Percentiles rank a stretch among this genome's conserved stretches.
Conservation (phyloP, 2,329 filamentous ascomycete species). For the Pyrenophora teres region DNA sequence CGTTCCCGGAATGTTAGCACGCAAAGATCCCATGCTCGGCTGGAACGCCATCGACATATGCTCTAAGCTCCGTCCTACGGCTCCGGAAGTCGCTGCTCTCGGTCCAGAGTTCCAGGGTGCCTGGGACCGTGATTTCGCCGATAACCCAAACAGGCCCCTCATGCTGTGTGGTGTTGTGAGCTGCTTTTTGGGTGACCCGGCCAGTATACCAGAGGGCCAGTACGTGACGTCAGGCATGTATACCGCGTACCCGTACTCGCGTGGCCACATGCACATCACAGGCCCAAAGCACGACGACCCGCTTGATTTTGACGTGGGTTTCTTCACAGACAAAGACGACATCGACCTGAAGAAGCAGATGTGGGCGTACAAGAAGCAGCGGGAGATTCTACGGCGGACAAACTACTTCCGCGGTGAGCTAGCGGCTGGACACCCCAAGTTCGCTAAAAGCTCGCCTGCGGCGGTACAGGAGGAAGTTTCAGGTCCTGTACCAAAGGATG, state of each 20-base stretch:
- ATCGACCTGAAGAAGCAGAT: constrained; percentile 64
- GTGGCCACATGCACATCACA: constrained; percentile 65
- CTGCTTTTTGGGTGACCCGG: constrained; percentile 39
- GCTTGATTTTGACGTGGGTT: constrained; percentile 63
- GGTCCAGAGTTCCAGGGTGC: constrained; percentile 58
- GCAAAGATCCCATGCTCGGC: constrained; percentile 58
- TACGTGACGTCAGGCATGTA: constrained; percentile 61
- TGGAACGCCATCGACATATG: constrained; percentile 64
- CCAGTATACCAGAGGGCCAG: constrained; percentile 48
- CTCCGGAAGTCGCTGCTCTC: constrained; percentile 57
- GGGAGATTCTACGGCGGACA: constrained; percentile 63
- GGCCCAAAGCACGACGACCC: constrained; percentile 51
- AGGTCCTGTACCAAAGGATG: constrained; percentile 10
- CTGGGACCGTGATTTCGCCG: constrained; percentile 63
- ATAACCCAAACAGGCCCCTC: constrained; percentile 54
- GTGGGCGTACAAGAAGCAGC: constrained; percentile 69
- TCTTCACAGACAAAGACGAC: constrained; percentile 59
- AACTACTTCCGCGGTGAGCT: constrained; percentile 54
- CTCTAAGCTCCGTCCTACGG: constrained; percentile 61
- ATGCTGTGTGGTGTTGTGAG: constrained; percentile 51
- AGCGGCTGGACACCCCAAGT: constrained; percentile 26
- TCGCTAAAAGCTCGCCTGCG: constrained; percentile 25
- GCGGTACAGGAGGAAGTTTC: constrained; percentile 16
- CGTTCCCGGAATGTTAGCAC: constrained; percentile 52
- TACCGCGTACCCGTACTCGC: constrained; percentile 65